These are phyloP conservation scores for Candida railenensis DNA, from an alignment of 805 yeast species.

Conservation along the genomic window DNA sequence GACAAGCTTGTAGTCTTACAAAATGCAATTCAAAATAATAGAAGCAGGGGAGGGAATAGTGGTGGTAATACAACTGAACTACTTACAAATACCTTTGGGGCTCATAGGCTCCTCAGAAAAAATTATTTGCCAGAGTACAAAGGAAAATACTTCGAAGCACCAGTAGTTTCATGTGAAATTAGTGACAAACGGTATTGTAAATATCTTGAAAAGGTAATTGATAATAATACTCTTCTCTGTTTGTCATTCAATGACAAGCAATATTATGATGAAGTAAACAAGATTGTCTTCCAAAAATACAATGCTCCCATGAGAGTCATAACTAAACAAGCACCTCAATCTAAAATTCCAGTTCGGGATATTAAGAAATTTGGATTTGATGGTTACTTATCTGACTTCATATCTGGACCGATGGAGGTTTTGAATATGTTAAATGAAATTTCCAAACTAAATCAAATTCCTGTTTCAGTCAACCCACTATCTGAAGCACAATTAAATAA, in stretches of 20 bases:
- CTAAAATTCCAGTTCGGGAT: constrained; percentile 23
- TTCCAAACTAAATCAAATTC: constrained; percentile 51
- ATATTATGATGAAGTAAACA: constrained; percentile 48
- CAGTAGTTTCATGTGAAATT: constrained; percentile 62
- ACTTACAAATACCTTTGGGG: constrained; percentile 38
- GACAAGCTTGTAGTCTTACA: constrained; percentile 55
- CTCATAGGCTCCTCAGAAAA: constrained; percentile 39
- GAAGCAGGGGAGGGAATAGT: constrained; percentile 6
- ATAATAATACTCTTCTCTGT: constrained; percentile 53
- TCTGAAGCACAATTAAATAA: constrained; percentile 36
- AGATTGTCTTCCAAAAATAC: constrained; percentile 31
- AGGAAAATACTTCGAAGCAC: constrained; percentile 65
- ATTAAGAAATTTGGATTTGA: constrained; percentile 66
- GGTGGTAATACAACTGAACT: constrained; percentile 31
- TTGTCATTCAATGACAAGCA: constrained; percentile 57
- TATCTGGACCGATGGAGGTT: constrained; percentile 73
- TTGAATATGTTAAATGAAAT: constrained; percentile 66
- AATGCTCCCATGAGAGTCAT: constrained; percentile 60
- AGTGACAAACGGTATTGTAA: constrained; percentile 49
- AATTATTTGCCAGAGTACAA: constrained; percentile 30
- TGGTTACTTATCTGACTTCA: constrained; percentile 69
- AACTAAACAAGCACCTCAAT: constrained; percentile 18
- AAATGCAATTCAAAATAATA: constrained; percentile 11
- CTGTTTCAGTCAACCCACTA: constrained; percentile 55
- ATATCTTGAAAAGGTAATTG: constrained; percentile 58